Evolutionary conservation across 805 yeast genomes (phyloP), one percentile per base, ranked within the genome.

Genomic region (Yamadazyma insecticola): DNA sequence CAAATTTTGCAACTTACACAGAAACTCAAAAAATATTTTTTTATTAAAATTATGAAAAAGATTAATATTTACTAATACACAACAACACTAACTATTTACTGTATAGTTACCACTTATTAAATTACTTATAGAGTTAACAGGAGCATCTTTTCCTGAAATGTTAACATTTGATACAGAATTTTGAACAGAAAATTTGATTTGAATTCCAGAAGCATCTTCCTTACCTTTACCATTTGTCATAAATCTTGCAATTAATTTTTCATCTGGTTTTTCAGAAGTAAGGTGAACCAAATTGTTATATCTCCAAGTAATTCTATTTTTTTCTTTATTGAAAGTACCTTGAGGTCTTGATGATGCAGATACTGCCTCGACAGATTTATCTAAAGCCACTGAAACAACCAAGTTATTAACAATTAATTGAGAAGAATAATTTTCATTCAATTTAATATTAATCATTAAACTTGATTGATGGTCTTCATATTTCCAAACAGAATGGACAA

Each of bases 261-360:
- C 80, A 43, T 82, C 88, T 5, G 56, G 55, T 14, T 40, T 36
- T n/a, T 44, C 60, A 10, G 42, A 33, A 16, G 54, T 45, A 36
- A 74, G 63, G 5, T 41, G 45, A 22, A 74, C 41, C 3, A 75
- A 69, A 7, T 57, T 40, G 17, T 45, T 39, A 44, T 78, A 76
- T 51, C 82, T 75, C 96, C 97, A 89, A 1, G 92, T 81, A 36
- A 92, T 80, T 57, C 97, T 75, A 44, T 77, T 81, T 50, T 77
- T 79, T 31, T 88, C 97, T 49, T 76, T 81, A 57, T 81, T 86
- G 67, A 88, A 90, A 1, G 94, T 76, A 35, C 97, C 97, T 34
- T 83, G 79, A 4, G 98, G 98, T 53, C 84, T 86, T 3, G 95
- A 82, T 39, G 88, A 78, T 1, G 96, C 97, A 13, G 80, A 68